phyloP scores from a whole-genome alignment of 108 stramenopile genomes.

The Schizochytrium sp. region DNA sequence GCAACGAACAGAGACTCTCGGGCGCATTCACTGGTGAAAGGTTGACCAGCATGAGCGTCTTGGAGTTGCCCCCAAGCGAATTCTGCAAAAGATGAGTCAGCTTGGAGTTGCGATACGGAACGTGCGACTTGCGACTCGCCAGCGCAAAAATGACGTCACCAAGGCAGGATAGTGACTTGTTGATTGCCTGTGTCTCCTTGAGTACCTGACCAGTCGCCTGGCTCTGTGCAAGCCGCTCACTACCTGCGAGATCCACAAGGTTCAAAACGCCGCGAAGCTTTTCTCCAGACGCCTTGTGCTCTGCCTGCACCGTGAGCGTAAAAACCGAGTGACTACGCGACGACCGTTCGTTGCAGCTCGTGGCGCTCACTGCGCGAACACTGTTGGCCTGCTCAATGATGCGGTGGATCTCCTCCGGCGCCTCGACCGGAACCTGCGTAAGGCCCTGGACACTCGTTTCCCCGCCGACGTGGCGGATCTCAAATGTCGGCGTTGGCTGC shows the following conservation, averaged over 20 bases:
- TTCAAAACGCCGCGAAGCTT: constrained; percentile 36
- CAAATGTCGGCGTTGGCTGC: constrained; percentile 11
- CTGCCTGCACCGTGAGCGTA: constrained; percentile 34
- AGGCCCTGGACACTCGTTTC: constrained; percentile 50
- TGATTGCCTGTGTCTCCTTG: constrained; percentile 46
- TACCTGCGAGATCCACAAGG: constrained; percentile 51
- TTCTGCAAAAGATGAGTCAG: constrained; percentile 49
- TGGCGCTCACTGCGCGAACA: constrained; percentile 35
- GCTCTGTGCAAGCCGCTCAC: constrained; percentile 43
- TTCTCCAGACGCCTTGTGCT: not conserved
- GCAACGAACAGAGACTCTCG: constrained; percentile 78
- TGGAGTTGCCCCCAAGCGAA: constrained; percentile 41
- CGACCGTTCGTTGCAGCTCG: constrained; percentile 44
- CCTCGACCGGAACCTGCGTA: constrained; percentile 22
- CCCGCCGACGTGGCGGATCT: constrained; percentile 45
- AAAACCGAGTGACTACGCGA: constrained; percentile 49
- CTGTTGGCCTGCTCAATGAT: constrained; percentile 32
- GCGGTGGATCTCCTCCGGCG: constrained; percentile 26
- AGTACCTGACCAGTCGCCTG: constrained; percentile 32
- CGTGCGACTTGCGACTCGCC: constrained; percentile 28
- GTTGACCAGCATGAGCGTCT: constrained; percentile 52
- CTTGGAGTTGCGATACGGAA: constrained; percentile 59
- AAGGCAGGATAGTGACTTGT: constrained; percentile 50
- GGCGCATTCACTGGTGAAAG: constrained; percentile 45
- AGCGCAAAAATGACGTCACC: constrained; percentile 54